phyloP scores from a whole-genome alignment of 192 early-diverging fungal species.

The Fimicolochytrium jonesii region DNA sequence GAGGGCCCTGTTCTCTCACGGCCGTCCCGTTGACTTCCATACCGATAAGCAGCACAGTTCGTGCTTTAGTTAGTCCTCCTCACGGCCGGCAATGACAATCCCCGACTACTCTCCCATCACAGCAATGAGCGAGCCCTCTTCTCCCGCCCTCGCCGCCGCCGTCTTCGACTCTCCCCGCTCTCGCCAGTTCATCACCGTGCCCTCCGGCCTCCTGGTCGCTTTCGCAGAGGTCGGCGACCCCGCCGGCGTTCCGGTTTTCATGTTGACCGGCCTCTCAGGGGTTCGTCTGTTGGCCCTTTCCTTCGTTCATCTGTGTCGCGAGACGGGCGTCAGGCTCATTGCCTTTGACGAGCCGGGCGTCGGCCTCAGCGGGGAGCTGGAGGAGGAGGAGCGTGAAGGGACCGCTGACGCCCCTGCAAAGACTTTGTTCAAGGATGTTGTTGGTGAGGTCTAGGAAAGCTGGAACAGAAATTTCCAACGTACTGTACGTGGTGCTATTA shows the following conservation, averaged over 20 bases:
- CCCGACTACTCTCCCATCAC: no score
- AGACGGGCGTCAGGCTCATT: neutral
- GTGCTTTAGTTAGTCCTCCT: no score
- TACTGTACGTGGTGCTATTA: neutral
- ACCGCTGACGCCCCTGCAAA: neutral
- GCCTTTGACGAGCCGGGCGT: conserved; percentile 2
- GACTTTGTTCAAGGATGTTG: conserved; percentile 1
- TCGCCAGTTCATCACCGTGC: neutral
- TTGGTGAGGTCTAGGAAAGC: neutral
- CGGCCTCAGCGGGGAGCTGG: conserved; percentile 3
- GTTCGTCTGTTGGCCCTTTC: neutral
- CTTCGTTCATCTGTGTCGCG: neutral
- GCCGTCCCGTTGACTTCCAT: no score
- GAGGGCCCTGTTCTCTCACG: no score
- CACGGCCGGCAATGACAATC: no score
- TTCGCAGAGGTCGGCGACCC: conserved; percentile 3
- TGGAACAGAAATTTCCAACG: no score
- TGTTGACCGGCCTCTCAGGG: neutral
- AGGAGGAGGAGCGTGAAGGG: conserved; percentile 1
- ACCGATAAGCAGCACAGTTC: no score
- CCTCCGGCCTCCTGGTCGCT: neutral
- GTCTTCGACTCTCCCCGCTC: neutral
- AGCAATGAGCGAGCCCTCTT: no score
- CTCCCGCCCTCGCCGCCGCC: no score
- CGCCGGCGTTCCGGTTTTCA: neutral